A percentile compares a stretch with the other conserved stretches of the same genome.
phyloP scores from a whole-genome alignment of 2,329 filamentous ascomycete species.

The Neofusicoccum umdonicola region DNA sequence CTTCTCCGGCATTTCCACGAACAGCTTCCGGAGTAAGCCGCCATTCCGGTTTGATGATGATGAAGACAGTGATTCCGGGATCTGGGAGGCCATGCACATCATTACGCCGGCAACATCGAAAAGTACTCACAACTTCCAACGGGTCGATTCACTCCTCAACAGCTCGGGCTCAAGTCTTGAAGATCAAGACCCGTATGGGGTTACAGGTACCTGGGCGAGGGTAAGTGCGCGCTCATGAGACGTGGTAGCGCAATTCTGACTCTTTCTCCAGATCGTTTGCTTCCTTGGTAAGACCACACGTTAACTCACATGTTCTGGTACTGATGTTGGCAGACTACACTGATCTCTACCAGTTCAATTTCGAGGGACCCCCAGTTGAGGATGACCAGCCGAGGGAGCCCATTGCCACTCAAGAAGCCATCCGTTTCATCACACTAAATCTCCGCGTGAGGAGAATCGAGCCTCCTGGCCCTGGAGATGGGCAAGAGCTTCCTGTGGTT shows the following conservation, averaged over 20 bases:
- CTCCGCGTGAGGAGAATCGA: constrained; percentile 61
- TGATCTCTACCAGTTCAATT: constrained; percentile 73
- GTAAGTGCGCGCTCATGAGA: background rate
- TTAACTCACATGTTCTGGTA: background rate
- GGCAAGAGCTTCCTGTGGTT: constrained; percentile 60
- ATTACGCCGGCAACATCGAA: background rate
- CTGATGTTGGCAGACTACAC: constrained; percentile 56
- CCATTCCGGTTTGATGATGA: constrained; percentile 3
- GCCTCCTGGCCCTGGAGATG: constrained; percentile 57
- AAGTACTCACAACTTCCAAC: background rate
- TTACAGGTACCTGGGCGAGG: constrained; percentile 68
- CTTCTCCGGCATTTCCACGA: constrained; percentile 29
- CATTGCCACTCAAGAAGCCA: constrained; percentile 64
- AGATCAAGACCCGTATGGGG: constrained; percentile 64
- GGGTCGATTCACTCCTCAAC: constrained; percentile 23
- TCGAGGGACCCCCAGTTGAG: constrained; percentile 40
- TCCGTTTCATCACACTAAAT: constrained; percentile 68
- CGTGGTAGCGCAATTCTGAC: background rate
- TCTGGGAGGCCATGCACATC: constrained; percentile 4
- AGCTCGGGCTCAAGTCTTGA: constrained; percentile 27
- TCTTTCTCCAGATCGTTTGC: constrained; percentile 38
- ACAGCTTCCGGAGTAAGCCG: constrained; percentile 17
- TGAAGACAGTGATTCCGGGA: background rate
- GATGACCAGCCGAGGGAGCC: constrained; percentile 46
- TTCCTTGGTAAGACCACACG: constrained; percentile 36